Conservation (phyloP, 306 rosid species). For the Glycine tomentella region DNA sequence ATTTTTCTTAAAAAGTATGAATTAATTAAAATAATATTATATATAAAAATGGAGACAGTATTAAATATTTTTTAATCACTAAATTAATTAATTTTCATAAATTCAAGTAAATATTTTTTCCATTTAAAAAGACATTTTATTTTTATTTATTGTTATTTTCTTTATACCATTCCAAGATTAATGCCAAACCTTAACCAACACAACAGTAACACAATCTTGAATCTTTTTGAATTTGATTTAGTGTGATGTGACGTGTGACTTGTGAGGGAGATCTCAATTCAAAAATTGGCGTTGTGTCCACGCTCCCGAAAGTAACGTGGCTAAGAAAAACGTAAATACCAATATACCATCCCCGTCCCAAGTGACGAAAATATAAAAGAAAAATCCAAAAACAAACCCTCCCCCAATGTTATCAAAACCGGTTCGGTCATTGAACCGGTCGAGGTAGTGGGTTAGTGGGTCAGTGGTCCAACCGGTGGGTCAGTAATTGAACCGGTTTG, state of each 20-base stretch:
- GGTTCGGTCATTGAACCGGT: no score
- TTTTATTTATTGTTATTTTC: background rate
- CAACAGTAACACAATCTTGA: background rate
- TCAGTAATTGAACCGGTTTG: no score
- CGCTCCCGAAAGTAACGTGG: constrained; percentile 41
- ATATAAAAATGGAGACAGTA: no score
- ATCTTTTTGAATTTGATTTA: background rate
- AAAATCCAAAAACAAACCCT: background rate
- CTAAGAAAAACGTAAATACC: constrained; percentile 42
- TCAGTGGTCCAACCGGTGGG: no score
- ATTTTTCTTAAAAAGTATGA: no score
- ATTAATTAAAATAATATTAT: no score
- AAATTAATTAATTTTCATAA: background rate
- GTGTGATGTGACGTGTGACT: background rate
- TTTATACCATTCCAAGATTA: background rate
- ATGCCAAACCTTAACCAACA: background rate
- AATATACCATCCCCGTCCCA: constrained; percentile 43
- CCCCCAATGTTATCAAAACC: no score
- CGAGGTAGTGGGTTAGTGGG: no score
- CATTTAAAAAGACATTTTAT: no score
- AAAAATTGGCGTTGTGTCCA: constrained; percentile 8
- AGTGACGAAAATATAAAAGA: background rate
- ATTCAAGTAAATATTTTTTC: no score
- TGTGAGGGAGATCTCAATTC: constrained; percentile 8
- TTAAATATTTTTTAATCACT: no score